Base-by-base conservation (phyloP, 768 basidiomycete genomes). In the Pisolithus marmoratus region DNA sequence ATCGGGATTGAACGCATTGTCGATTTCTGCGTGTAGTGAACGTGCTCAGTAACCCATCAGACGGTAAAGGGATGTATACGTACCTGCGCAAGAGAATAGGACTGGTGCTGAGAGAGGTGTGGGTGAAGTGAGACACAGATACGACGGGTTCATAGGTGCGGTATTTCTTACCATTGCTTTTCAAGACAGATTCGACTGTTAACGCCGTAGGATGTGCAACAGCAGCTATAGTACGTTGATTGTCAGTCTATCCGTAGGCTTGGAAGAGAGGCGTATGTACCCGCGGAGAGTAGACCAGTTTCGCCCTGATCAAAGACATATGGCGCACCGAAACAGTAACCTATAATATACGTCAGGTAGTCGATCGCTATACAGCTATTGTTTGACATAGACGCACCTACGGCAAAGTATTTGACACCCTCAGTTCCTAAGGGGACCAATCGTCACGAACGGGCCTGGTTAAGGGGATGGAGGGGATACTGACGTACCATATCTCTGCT, bases 261-360 rank as follows among this genome's bases (percentile, higher is more conserved):
- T 15, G 15, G 37, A 2, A 24, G 9, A 15, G n/a, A 2, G 1
- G 9, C 1, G 27, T 15, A 46, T 69, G 20, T 60, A 81, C 81
- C 74, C 17, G 80, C 78, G 1, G 70, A 66, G n/a, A 80, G 59
- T 34, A 73, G 68, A 42, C 79, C 74, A 0, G 68, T 76, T 7
- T 71, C 68, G 3, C 74, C 72, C 3, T 76, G 68, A 5, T 79
- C 70, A 48, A 82, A 70, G 8, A 72, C 72, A 49, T 71, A 80
- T 0, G 80, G 79, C 0, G 70, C 82, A 6, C 81, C 80, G 53
- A 82, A 82, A 58, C 79, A 84, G 54, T 81, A 81, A 11, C 81
- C 80, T 82, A 26, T 43, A 46, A 26, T 26, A 29, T 38, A 14
- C 19, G 37, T 42, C 38, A 40, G 48, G 24, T 12, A 20, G 45